Conservation (phyloP, 2,329 filamentous ascomycete genomes). For the Arthroderma sp. region DNA sequence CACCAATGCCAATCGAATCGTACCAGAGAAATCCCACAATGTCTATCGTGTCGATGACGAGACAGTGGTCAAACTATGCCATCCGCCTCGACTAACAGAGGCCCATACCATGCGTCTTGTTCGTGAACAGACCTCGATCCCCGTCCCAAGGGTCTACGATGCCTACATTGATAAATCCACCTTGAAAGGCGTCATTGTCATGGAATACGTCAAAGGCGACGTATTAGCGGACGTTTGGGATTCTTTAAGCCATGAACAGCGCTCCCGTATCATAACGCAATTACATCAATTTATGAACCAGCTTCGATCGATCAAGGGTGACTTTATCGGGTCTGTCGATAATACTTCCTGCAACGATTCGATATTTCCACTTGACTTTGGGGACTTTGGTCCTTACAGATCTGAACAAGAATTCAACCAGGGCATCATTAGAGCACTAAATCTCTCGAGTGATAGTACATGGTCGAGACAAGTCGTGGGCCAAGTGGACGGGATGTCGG, state of each 20-base stretch:
- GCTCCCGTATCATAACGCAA: slow-evolving; percentile 7
- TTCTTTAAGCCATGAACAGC: slow-evolving; percentile 1
- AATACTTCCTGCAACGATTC: slow-evolving; percentile 10
- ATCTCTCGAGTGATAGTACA: slow-evolving; percentile 5
- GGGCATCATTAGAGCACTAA: slow-evolving; percentile 10
- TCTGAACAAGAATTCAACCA: slow-evolving; percentile 11
- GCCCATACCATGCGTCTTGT: slow-evolving; percentile 10
- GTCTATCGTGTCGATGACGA: slow-evolving; percentile 30
- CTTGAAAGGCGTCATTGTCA: slow-evolving; percentile 8
- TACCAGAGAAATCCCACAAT: slow-evolving; percentile 10
- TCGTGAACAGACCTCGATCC: slow-evolving; percentile 11
- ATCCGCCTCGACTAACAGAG: slow-evolving; percentile 3
- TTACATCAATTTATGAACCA: slow-evolving; percentile 9
- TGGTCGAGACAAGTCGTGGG: slow-evolving; percentile 7
- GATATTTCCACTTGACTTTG: slow-evolving; percentile 7
- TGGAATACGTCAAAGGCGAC: slow-evolving; percentile 12
- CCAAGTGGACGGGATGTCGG: slow-evolving; percentile 8
- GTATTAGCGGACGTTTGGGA: slow-evolving; percentile 10
- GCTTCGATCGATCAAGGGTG: slow-evolving; percentile 9
- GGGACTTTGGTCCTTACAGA: slow-evolving; percentile 10
- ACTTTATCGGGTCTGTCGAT: slow-evolving; percentile 12
- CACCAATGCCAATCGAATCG: slow-evolving; percentile 2
- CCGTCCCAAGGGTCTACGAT: slow-evolving; percentile 12
- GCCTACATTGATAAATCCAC: slow-evolving; percentile 7
- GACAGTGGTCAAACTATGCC: slow-evolving; percentile 6